Evolutionary conservation across 176 grass and related monocot species (phyloP).

Genomic region (Cenchrus americanus): DNA sequence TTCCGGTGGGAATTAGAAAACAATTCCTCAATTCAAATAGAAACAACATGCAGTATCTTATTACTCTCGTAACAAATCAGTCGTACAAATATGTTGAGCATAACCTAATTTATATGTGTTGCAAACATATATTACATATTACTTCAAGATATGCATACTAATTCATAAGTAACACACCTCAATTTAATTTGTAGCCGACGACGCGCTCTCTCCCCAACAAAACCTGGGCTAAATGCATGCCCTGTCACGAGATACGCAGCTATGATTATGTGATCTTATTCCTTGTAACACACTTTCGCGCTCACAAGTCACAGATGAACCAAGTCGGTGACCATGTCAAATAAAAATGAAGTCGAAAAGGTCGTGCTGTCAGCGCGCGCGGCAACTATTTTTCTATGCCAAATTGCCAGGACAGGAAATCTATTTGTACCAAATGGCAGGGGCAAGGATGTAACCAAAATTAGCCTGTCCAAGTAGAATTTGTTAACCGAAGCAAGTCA

Average conservation of each 20-base stretch:
- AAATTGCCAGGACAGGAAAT: neutral
- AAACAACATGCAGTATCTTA: neutral
- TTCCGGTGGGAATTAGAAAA: neutral
- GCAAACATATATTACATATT: too few relatives aligned
- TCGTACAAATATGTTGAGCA: too few relatives aligned
- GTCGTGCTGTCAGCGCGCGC: neutral
- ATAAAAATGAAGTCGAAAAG: neutral
- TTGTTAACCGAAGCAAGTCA: conserved; percentile 32
- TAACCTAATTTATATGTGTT: too few relatives aligned
- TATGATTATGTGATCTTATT: conserved; percentile 41
- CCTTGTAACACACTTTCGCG: neutral
- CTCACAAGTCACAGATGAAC: conserved; percentile 11
- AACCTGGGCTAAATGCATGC: neutral
- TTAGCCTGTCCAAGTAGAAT: neutral
- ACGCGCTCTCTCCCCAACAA: neutral
- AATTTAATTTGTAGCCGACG: neutral
- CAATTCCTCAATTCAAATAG: neutral
- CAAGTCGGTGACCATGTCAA: conserved; percentile 5
- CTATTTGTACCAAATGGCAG: conserved; percentile 7
- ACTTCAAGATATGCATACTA: too few relatives aligned
- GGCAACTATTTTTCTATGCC: neutral
- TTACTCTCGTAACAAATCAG: too few relatives aligned
- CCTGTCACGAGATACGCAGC: neutral
- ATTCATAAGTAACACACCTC: neutral
- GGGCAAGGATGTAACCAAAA: neutral